Base-by-base conservation (phyloP, 2,329 filamentous ascomycete genomes). In the Fusarium oxysporum region DNA sequence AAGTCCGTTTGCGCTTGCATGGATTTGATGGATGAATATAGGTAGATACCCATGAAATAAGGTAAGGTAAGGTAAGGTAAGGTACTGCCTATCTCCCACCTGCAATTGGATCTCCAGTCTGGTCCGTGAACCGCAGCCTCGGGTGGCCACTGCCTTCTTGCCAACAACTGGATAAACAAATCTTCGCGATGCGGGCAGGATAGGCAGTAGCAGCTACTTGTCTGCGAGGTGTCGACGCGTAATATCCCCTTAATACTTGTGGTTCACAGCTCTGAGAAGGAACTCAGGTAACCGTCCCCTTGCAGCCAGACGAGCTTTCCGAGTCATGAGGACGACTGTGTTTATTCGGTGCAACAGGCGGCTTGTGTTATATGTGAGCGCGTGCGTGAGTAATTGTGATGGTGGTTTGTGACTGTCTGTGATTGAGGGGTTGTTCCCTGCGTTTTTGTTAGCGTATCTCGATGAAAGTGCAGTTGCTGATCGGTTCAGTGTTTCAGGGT, bases 321-420 rank as follows among this genome's bases (percentile, higher is more conserved):
- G 56, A 74, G 67, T 74, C 71, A 74, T 73, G 67, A 71, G 67
- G 51, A 62, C 63, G 47, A 40, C 38, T 45, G 32, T 54, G 38
- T 51, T 50, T 53, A 47, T 53, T 25, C 63, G 64, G 71, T 74
- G 47, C 71, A 57, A 73, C 71, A 57, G 44, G 25, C 43, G 54
- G 59, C 45, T 63, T 63, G 56, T 50, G 37, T 69, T 57, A 23
- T 44, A 38, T 41, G 40, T 59, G 33, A 50, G 25, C 37, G 37
- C 41, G 37, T 44, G 38, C 25, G 44, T 67, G 53, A 60, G 65
- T 67, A 35, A 56, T 33, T 59, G 47, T 55, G 48, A 62, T 47
- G 53, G 67, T 60, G 48, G 51, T 66, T 66, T 66, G 62, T 45
- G 64, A 66, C 35, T 37, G 43, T 63, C 23, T 55, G 59, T 50